These are phyloP conservation scores for Trichoderma asperellum DNA, from an alignment of 2,329 filamentous ascomycete species.

Conservation along the genomic window DNA sequence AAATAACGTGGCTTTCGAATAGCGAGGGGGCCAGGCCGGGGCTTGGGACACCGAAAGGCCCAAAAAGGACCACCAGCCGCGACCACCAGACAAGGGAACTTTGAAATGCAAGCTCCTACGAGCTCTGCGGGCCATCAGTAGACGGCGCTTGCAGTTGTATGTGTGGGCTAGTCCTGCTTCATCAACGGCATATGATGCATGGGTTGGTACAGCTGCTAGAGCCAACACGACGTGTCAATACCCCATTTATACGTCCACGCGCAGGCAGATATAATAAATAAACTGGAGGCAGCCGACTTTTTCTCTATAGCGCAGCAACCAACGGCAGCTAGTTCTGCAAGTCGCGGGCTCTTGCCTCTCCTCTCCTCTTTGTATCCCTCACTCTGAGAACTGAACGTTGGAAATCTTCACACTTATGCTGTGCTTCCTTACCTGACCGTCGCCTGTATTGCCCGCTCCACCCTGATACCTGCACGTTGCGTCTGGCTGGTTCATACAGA, in stretches of 20 bases:
- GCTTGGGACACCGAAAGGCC: background rate
- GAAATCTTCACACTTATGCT: background rate
- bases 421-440: background rate
- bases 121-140: conserved; percentile 6
- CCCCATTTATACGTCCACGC: background rate
- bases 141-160: conserved; percentile 16
- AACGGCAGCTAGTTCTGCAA: background rate
- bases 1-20: conserved; percentile 27
- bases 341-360: conserved; percentile 13
- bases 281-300: background rate
- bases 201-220: background rate
- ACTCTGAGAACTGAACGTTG: background rate
- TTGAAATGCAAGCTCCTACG: conserved; percentile 8
- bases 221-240: background rate
- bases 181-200: background rate
- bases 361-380: background rate
- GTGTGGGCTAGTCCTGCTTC: background rate
- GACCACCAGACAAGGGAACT: background rate
- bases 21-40: background rate
- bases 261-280: background rate
- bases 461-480: background rate
- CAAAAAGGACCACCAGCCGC: background rate
- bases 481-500: background rate
- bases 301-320: background rate
- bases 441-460: background rate